Conservation (phyloP, 257 asterid genomes). For the Solanum habrochaites region DNA sequence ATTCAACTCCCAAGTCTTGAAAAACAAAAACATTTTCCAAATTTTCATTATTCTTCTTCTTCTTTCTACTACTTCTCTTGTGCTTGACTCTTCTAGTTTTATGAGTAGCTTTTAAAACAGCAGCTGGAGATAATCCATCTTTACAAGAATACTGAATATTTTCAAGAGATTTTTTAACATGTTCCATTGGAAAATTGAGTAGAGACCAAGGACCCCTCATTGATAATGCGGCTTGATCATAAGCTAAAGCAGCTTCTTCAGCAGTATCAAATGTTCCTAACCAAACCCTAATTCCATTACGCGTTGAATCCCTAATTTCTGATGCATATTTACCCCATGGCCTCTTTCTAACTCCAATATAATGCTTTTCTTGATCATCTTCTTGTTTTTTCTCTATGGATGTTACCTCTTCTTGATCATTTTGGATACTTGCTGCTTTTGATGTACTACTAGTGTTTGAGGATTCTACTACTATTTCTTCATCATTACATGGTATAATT, state of each 20-base stretch:
- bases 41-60: not conserved
- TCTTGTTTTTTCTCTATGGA: not conserved
- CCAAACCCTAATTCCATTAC: constrained; percentile 33
- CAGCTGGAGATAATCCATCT: constrained; percentile 24
- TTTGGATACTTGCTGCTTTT: not conserved
- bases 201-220: constrained; percentile 14
- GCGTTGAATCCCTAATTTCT: constrained; percentile 33
- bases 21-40: constrained; percentile 12
- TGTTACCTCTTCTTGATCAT: not conserved
- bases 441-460: not conserved
- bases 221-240: constrained; percentile 29
- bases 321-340: constrained; percentile 37
- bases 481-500: not conserved
- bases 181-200: constrained; percentile 17
- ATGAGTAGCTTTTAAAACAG: constrained; percentile 19
- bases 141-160: constrained; percentile 1
- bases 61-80: not conserved
- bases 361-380: constrained; percentile 1
- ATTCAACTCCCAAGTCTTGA: constrained; percentile 30
- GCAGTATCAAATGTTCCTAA: constrained; percentile 25
- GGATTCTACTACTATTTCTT: not conserved
- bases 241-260: constrained; percentile 31
- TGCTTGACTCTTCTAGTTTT: constrained; percentile 7
- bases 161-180: constrained; percentile 13
- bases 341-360: constrained; percentile 19